Conservation (phyloP, 805 yeast genomes). For the Monosporozyma servazzii region DNA sequence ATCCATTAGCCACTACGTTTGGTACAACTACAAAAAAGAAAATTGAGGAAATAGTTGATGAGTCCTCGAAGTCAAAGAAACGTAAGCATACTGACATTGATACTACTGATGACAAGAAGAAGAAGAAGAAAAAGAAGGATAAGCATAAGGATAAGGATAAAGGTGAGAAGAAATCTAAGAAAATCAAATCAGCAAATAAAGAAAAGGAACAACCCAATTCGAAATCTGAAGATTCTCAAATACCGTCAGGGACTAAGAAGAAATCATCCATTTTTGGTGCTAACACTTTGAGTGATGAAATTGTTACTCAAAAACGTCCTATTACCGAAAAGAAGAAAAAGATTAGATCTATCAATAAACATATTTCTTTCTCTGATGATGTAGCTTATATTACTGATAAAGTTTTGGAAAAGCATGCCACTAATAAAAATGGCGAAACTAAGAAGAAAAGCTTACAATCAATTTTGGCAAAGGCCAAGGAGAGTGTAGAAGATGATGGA, state of each 20-base stretch:
- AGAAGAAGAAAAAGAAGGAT: slow-evolving; percentile 3
- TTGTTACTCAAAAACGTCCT: slow-evolving; percentile 6
- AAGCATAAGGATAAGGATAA: slow-evolving; percentile 2
- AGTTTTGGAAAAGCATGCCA: background rate
- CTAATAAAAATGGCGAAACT: background rate
- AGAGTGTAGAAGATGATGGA: background rate
- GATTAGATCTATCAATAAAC: slow-evolving; percentile 7
- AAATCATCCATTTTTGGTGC: slow-evolving; percentile 29
- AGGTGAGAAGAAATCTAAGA: slow-evolving; percentile 4
- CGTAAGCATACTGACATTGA: background rate
- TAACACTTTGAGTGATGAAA: slow-evolving; percentile 6
- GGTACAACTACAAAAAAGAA: background rate
- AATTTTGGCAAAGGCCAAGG: background rate
- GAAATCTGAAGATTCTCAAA: background rate
- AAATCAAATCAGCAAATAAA: slow-evolving; percentile 4
- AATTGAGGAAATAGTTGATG: background rate
- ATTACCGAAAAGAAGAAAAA: slow-evolving; percentile 2
- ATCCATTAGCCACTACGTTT: background rate
- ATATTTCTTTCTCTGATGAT: slow-evolving; percentile 19
- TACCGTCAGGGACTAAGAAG: slow-evolving; percentile 17
- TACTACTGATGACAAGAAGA: background rate
- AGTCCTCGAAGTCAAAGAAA: background rate
- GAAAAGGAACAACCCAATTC: background rate
- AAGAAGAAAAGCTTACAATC: slow-evolving; percentile 1
- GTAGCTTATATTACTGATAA: slow-evolving; percentile 8